Percentiles rank a stretch among this genome's conserved stretches.
phyloP scores from a whole-genome alignment of 371 early-diverging fungal genomes.

The Mortierella sp. region DNA sequence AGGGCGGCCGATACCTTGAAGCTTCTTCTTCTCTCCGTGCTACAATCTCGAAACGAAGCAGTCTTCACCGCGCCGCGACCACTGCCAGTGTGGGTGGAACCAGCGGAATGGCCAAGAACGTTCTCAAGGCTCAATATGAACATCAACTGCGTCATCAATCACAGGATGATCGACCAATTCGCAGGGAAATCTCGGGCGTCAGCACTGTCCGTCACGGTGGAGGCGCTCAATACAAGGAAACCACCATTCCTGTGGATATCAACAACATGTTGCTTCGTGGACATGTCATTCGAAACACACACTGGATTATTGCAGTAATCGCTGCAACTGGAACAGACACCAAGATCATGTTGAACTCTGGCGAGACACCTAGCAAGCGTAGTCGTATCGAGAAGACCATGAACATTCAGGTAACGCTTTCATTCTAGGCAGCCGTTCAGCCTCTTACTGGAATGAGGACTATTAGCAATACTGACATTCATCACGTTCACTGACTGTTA shows the following conservation, averaged over 20 bases:
- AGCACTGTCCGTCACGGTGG: not conserved
- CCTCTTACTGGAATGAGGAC: too few relatives aligned
- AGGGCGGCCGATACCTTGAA: not conserved
- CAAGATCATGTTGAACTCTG: conserved; percentile 91
- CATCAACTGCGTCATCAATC: conserved; percentile 19
- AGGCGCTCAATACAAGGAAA: conserved; percentile 40
- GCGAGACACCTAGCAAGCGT: conserved; percentile 86
- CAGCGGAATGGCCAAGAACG: conserved; percentile 45
- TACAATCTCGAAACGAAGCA: conserved; percentile 23
- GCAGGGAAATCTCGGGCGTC: not conserved
- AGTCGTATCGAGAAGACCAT: conserved; percentile 91
- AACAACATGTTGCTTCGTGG: conserved; percentile 93
- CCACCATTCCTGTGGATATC: conserved; percentile 73
- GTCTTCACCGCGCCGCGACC: conserved; percentile 38
- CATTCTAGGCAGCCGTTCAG: too few relatives aligned
- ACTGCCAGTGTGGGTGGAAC: conserved; percentile 18
- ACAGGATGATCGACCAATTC: not conserved
- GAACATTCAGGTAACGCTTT: conserved; percentile 81
- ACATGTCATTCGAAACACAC: conserved; percentile 88
- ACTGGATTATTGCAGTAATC: conserved; percentile 86
- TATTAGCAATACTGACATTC: too few relatives aligned
- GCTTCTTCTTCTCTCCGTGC: conserved; percentile 11
- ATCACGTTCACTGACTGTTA: not conserved
- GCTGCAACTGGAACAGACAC: conserved; percentile 93
- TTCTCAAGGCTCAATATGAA: conserved; percentile 42